A percentile compares a stretch with the other conserved stretches of the same genome.
Conservation (phyloP, 805 yeast species). For the Lachancea thermotolerans region DNA sequence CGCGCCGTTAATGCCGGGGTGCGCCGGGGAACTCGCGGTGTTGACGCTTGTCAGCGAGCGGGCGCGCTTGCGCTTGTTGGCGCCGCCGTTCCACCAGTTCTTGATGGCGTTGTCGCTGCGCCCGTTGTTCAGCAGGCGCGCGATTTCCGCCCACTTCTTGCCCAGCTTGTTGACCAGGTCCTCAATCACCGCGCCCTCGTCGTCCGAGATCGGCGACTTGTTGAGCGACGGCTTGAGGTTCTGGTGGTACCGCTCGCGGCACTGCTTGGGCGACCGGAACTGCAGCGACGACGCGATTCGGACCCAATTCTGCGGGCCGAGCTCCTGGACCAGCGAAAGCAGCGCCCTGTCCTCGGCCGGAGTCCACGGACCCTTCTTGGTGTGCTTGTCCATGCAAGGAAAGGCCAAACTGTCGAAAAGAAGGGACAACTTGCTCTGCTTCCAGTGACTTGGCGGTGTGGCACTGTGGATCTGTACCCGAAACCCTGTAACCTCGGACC, state of each 20-base stretch:
- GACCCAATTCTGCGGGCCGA: constrained; percentile 87
- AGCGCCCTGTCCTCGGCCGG: constrained; percentile 74
- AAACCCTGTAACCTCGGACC: too few species aligned
- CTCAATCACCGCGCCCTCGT: constrained; percentile 79
- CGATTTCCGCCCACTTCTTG: constrained; percentile 90
- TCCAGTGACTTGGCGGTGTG: too few species aligned
- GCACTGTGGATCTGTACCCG: too few species aligned
- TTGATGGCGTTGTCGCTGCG: constrained; percentile 54
- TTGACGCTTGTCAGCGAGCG: background rate
- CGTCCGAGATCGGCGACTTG: constrained; percentile 73
- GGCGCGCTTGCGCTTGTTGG: constrained; percentile 64
- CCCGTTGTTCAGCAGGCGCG: constrained; percentile 71
- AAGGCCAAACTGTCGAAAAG: background rate
- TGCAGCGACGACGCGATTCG: constrained; percentile 66
- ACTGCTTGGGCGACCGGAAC: constrained; percentile 83
- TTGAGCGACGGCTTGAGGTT: constrained; percentile 80
- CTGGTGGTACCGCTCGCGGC: constrained; percentile 87
- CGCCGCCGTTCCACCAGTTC: constrained; percentile 97
- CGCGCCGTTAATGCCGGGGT: constrained; percentile 8
- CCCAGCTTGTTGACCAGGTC: constrained; percentile 73
- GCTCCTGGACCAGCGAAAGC: constrained; percentile 57
- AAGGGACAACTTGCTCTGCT: too few species aligned
- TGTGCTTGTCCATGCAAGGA: constrained; percentile 5
- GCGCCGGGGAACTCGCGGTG: background rate
- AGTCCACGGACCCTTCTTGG: constrained; percentile 71